phyloP scores from a whole-genome alignment of 148 eudicot genomes.

The Polygonum maritimum region DNA sequence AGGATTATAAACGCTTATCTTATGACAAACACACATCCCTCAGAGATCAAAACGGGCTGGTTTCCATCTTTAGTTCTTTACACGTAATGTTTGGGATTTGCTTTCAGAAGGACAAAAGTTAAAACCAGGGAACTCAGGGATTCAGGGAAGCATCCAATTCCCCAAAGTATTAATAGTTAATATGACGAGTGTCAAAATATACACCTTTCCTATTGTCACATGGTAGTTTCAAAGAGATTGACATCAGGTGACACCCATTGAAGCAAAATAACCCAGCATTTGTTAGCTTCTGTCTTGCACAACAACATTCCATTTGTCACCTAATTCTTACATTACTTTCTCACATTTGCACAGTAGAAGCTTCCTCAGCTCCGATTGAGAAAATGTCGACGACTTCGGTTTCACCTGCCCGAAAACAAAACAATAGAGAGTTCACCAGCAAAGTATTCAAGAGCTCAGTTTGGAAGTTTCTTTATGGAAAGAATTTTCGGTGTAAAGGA shows the following conservation, averaged over 20 bases:
- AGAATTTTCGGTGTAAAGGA: not conserved
- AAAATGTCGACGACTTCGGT: not conserved
- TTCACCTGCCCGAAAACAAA: not conserved
- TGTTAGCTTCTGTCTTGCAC: slow-evolving; percentile 10
- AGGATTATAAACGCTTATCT: too few species aligned
- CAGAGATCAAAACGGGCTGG: not conserved
- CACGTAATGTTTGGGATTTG: not conserved
- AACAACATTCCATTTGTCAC: not conserved
- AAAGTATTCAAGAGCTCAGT: not conserved
- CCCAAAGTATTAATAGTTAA: not conserved
- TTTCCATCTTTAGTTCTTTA: not conserved
- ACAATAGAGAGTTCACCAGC: not conserved
- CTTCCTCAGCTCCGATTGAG: not conserved
- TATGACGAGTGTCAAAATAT: slow-evolving; percentile 3
- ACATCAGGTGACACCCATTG: not conserved
- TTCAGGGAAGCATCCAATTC: not conserved
- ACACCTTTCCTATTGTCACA: slow-evolving; percentile 1
- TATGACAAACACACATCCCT: too few species aligned
- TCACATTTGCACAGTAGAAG: slow-evolving; percentile 3
- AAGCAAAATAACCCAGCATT: not conserved
- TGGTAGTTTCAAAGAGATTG: not conserved
- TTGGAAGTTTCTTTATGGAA: not conserved
- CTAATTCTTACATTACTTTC: not conserved
- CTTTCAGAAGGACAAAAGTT: not conserved
- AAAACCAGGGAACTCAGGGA: too few species aligned